These are phyloP conservation scores for Fraxinus platypoda DNA, from an alignment of 305 asterid genomes.

Conservation along the genomic window DNA sequence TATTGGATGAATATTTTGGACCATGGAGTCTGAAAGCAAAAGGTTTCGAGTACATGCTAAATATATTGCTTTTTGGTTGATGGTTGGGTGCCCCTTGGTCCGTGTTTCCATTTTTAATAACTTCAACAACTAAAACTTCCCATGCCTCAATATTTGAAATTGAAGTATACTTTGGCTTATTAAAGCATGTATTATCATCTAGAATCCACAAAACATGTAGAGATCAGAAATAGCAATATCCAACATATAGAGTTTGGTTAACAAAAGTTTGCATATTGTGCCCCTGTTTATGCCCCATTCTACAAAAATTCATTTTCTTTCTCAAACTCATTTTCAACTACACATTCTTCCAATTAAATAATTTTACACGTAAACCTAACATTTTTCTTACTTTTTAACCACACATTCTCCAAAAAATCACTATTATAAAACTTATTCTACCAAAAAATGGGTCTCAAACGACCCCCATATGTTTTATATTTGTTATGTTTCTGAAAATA, in stretches of 20 bases:
- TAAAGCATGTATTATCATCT: neutral
- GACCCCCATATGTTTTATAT: neutral
- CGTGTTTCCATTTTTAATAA: neutral
- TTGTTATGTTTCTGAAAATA: neutral
- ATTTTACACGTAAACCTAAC: neutral
- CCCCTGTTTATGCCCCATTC: neutral
- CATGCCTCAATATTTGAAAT: neutral
- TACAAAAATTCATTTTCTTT: neutral
- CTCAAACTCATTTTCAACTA: neutral
- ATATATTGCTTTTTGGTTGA: neutral
- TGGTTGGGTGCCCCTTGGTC: slow-evolving; percentile 1
- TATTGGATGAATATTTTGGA: neutral
- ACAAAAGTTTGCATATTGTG: neutral
- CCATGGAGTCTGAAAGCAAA: neutral
- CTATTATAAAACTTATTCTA: neutral
- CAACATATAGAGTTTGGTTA: neutral
- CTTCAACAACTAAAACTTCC: neutral
- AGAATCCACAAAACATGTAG: neutral
- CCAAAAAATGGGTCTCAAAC: neutral
- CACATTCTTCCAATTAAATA: neutral
- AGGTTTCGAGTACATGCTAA: neutral
- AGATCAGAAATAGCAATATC: neutral
- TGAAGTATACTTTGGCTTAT: neutral
- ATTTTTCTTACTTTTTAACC: neutral
- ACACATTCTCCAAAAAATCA: neutral